phyloP scores from a whole-genome alignment of 768 basidiomycete genomes.

The Rhizopogon rudus region DNA sequence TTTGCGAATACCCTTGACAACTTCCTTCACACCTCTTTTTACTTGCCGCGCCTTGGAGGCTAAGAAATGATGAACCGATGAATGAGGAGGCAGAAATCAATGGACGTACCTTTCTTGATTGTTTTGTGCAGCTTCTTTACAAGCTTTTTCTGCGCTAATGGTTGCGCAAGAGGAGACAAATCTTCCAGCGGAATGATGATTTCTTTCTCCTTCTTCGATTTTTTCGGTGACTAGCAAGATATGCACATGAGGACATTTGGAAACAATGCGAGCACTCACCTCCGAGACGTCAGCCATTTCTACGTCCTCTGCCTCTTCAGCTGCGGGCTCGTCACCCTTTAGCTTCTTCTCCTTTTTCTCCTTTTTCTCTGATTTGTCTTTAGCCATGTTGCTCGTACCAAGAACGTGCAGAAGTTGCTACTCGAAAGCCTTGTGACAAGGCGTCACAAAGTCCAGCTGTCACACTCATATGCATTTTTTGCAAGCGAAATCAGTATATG shows the following conservation, averaged over 20 bases:
- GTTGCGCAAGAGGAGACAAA: slow-evolving; percentile 90
- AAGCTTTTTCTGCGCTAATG: slow-evolving; percentile 90
- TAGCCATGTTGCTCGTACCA: slow-evolving; percentile 41
- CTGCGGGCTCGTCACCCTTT: slow-evolving; percentile 34
- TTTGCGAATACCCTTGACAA: slow-evolving; percentile 95
- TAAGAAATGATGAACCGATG: slow-evolving; percentile 23
- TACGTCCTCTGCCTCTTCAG: slow-evolving; percentile 37
- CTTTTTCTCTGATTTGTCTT: slow-evolving; percentile 72
- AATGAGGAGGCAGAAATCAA: not conserved
- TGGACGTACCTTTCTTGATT: slow-evolving; percentile 75
- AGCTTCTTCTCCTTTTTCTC: slow-evolving; percentile 75
- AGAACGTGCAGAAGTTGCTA: not conserved
- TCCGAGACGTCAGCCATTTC: slow-evolving; percentile 37
- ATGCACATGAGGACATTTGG: slow-evolving; percentile 2
- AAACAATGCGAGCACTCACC: slow-evolving; percentile 13
- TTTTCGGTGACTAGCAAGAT: slow-evolving; percentile 42
- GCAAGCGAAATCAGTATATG: too few species aligned
- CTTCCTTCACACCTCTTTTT: slow-evolving; percentile 97
- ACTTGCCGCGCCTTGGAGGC: slow-evolving; percentile 94
- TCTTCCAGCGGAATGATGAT: slow-evolving; percentile 70
- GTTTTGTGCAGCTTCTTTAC: slow-evolving; percentile 93
- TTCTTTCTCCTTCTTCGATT: slow-evolving; percentile 61
- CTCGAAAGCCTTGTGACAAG: not conserved
- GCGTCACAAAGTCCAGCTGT: not conserved
- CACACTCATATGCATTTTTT: not conserved